phyloP scores from a whole-genome alignment of 345 rosid species.

The Hibiscus tridactylites region DNA sequence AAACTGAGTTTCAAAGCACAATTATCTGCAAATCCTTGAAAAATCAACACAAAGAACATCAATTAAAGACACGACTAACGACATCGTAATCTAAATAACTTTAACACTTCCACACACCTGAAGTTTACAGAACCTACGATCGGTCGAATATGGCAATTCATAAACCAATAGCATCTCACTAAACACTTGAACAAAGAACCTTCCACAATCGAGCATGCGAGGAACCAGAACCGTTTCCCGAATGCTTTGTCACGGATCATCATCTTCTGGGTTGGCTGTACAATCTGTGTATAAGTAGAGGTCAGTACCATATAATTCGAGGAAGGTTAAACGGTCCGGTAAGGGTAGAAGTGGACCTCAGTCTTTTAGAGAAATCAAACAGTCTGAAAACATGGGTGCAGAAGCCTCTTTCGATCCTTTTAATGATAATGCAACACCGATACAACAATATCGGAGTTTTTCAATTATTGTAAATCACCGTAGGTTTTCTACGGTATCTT shows the following conservation, averaged over 20 bases:
- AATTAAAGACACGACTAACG: not conserved
- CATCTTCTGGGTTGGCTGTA: slow-evolving; percentile 16
- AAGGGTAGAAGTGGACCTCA: not conserved
- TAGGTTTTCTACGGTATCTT: not conserved
- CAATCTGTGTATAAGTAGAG: slow-evolving; percentile 21
- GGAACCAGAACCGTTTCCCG: slow-evolving; percentile 11
- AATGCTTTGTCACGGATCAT: slow-evolving; percentile 3
- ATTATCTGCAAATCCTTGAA: not conserved
- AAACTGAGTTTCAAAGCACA: not conserved
- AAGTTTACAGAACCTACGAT: slow-evolving; percentile 14
- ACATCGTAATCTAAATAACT: not conserved
- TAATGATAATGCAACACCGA: not conserved
- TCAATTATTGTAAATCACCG: no score
- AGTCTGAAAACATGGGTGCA: no score
- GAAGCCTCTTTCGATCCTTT: not conserved
- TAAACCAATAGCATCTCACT: not conserved
- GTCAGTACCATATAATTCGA: not conserved
- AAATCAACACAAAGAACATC: not conserved
- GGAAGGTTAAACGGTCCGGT: not conserved
- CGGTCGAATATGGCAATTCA: not conserved
- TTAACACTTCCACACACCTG: not conserved
- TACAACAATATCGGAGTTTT: not conserved
- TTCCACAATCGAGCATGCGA: slow-evolving; percentile 1
- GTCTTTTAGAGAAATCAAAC: not conserved
- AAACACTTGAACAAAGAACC: slow-evolving; percentile 14